Percentiles rank a stretch among this genome's conserved stretches.
phyloP scores from a whole-genome alignment of 148 eudicot species.

The Silene uniflora region DNA sequence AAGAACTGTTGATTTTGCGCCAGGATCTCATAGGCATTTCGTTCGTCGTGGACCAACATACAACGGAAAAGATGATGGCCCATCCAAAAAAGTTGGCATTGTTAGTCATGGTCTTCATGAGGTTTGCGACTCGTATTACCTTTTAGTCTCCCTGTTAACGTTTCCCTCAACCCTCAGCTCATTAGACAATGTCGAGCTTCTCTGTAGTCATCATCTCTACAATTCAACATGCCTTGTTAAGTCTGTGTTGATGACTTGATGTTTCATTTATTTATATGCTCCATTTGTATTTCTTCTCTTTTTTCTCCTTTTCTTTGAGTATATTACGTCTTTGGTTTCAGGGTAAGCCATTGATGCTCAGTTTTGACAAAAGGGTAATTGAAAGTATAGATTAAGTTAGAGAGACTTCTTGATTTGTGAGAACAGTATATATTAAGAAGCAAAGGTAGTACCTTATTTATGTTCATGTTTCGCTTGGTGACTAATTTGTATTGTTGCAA shows the following conservation, averaged over 20 bases:
- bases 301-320: background rate
- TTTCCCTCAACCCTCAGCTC: background rate
- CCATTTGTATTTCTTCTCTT: background rate
- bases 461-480: background rate
- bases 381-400: background rate
- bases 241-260: background rate
- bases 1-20: slow-evolving; percentile 7
- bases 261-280: background rate
- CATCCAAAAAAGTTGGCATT: slow-evolving; percentile 58
- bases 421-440: background rate
- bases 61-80: slow-evolving; percentile 56
- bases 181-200: background rate
- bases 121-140: slow-evolving; percentile 39
- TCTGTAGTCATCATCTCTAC: background rate
- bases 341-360: no score
- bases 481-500: slow-evolving; percentile 4
- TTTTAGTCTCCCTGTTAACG: background rate
- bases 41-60: slow-evolving; percentile 63
- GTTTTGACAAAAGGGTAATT: no score
- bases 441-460: background rate
- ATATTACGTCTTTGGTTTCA: background rate
- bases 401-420: background rate
- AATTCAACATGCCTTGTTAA: background rate
- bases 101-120: slow-evolving; percentile 63
- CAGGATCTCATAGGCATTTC: slow-evolving; percentile 67